Conservation (phyloP, 441 rosid genomes). For the Syzygium malaccense region DNA sequence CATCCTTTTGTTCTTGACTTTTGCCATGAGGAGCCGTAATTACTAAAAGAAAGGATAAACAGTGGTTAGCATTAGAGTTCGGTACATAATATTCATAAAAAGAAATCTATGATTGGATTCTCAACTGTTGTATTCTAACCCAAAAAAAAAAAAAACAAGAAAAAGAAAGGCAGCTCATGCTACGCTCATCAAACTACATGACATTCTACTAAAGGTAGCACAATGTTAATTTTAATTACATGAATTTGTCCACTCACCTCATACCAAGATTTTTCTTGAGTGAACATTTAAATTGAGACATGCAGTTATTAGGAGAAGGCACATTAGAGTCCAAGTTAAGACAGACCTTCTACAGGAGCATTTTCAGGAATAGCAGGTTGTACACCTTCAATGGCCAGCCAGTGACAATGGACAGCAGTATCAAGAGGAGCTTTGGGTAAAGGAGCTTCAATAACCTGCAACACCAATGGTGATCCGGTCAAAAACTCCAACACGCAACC, state of each 20-base stretch:
- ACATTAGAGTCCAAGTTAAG: neutral
- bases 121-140: neutral
- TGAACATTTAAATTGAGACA: neutral
- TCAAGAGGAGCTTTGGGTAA: conserved; percentile 97
- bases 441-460: conserved; percentile 89
- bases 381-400: conserved; percentile 97
- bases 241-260: neutral
- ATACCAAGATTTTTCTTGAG: neutral
- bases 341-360: conserved; percentile 76
- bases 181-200: neutral
- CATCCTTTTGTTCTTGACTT: conserved; percentile 47
- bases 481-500: neutral
- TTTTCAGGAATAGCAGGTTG: conserved; percentile 97
- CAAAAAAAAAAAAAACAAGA: too few species aligned
- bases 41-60: conserved; percentile 33
- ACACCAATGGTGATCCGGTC: conserved; percentile 9
- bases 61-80: neutral
- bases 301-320: neutral
- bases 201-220: neutral
- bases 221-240: neutral
- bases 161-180: neutral
- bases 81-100: neutral
- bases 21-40: conserved; percentile 59
- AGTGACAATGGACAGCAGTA: conserved; percentile 70
- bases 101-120: neutral